Evolutionary conservation across 2,329 filamentous ascomycete genomes (phyloP), one percentile per base, ranked within the genome.

Genomic region (Leptoxyphium fumago): DNA sequence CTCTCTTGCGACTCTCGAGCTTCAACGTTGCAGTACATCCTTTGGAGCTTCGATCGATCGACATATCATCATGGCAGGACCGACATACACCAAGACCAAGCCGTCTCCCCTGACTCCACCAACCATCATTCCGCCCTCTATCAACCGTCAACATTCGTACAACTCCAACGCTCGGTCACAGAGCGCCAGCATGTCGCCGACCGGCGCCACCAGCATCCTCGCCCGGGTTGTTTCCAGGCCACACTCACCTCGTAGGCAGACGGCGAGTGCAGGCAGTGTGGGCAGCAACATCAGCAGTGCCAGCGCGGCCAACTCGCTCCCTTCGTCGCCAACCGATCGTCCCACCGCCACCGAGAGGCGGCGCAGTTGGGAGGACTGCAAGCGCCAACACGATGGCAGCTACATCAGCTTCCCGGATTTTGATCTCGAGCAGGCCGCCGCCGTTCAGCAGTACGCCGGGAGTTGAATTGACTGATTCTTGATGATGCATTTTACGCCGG

Each of bases 391-490:
- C 18, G 54, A 55, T 28, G 32, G 32, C 15, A 56, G 58, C 42
- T 61, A 61, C 46, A 54, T 59, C 46, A 53, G 49, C 14, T 61
- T 61, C 40, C 55, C 55, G 14, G 57, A 59, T 42, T 59, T 58
- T 41, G 56, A 59, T 44, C 46, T 29, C 17, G n/a, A 30, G 17
- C 38, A 29, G n/a, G 18, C 17, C 13, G 26, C 38, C 8, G 21
- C 10, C 36, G 36, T 41, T 29, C 28, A 10, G 10, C 30, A 14
- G 21, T 15, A 21, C 26, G 10, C 26, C 34, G 11, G 30, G 38
- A 43, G 46, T 46, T 36, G 36, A 39, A 15, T 11, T 9, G 14
- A 36, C 13, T 21, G 29, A 11, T 30, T 28, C 18, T 41, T 13
- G 21, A 15, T 13, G 11, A 29, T 26, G 21, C 21, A 3, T 26